Evolutionary conservation across 2,329 filamentous ascomycete species (phyloP), one percentile per base, ranked within the genome.

Genomic region (Trichoderma afroharzianum): DNA sequence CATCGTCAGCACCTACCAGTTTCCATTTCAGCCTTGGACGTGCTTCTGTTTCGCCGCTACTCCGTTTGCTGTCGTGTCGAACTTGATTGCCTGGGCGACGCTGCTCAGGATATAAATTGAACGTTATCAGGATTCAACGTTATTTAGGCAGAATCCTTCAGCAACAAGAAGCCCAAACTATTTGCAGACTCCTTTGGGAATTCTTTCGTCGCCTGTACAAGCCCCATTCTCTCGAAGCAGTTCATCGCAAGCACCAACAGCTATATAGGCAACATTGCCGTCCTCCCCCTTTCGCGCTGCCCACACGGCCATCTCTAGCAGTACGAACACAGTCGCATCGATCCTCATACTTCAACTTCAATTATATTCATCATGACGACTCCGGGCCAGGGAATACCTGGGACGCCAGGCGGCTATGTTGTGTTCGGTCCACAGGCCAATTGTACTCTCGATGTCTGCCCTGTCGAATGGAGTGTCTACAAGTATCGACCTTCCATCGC

Each of bases 371-470:
- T 36, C 57, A 70, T 70, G 68, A 7, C 58, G 15, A 62, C 68
- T 28, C 28, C 47, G 8, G 32, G 21, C 15, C 36, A 28, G 9
- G 66, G 66, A 4, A 6, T 43, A 1, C 66, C 68, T 11, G 68
- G 57, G 4, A 50, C 43, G 6, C 33, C 68, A 6, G 58, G 55
- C 15, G 36, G 70, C 12, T 68, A 76, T 32, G 71, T 78, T 59
- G 61, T 71, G 26, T 86, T 85, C 68, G 84, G 84, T n/a, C 81
- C 84, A 5, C 30, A 79, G 1, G 78, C 80, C 71, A 86, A 83
- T 73, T 86, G 85, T 77, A 86, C 83, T 0, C 79, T 86, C n/a
- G 81, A 81, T 0, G 57, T 85, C 32, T 86, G 85, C 74, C 81
- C 82, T 4, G 62, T 85, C 21, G 79, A 83, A 72, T 77, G 72